These are phyloP conservation scores for Hanseniaspora valbyensis DNA, from an alignment of 805 yeast species.

Conservation along the genomic window DNA sequence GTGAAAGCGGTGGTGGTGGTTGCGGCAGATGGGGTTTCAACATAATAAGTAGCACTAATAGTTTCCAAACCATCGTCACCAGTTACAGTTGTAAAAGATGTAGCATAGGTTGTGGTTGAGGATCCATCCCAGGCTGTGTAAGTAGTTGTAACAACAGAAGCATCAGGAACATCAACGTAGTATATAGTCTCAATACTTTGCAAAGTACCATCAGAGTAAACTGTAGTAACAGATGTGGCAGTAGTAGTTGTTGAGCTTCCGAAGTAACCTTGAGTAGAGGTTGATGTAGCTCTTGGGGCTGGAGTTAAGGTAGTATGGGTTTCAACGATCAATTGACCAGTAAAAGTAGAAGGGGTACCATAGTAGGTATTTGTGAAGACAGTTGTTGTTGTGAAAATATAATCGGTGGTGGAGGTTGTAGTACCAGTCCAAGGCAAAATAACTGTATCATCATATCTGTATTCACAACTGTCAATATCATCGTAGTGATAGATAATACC, in stretches of 20 bases:
- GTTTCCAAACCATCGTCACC: background rate
- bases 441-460: background rate
- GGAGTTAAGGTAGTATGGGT: background rate
- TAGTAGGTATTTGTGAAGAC: background rate
- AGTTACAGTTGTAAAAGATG: constrained; percentile 1
- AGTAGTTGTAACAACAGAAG: constrained; percentile 13
- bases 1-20: background rate
- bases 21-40: background rate
- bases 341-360: background rate
- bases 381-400: background rate
- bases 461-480: background rate
- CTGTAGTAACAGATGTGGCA: background rate
- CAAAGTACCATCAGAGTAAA: background rate
- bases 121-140: constrained; percentile 9
- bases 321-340: background rate
- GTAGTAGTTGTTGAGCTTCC: background rate
- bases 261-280: background rate
- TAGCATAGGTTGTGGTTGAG: background rate
- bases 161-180: constrained; percentile 15
- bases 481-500: background rate
- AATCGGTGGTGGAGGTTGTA: background rate
- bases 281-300: background rate
- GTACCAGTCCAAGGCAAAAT: background rate
- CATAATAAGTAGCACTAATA: background rate
- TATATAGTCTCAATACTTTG: background rate